Conservation (phyloP, 2,329 filamentous ascomycete species). For the Xylariomycetidae sp. region DNA sequence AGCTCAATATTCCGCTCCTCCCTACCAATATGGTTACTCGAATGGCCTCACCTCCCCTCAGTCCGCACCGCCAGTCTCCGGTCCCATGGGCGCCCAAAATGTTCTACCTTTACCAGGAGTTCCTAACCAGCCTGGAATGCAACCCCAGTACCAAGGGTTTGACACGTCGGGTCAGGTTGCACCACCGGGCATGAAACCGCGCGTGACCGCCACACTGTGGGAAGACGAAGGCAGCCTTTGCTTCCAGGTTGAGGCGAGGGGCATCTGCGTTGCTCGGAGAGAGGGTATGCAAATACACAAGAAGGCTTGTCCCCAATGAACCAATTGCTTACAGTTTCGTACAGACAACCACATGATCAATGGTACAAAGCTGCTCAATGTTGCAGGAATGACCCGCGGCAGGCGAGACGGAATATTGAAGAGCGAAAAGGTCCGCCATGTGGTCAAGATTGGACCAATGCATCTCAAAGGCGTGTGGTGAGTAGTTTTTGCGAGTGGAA, state of each 20-base stretch:
- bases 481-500: constrained; percentile 30
- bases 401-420: constrained; percentile 94
- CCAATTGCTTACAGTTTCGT: constrained; percentile 15
- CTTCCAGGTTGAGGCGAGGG: constrained; percentile 95
- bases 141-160: constrained; percentile 55
- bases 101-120: constrained; percentile 67
- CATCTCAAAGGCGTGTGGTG: constrained; percentile 97
- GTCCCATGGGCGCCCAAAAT: constrained; percentile 61
- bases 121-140: constrained; percentile 43
- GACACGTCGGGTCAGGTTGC: constrained; percentile 91
- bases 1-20: constrained; percentile 61
- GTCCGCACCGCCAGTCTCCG: constrained; percentile 62
- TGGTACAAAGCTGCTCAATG: constrained; percentile 92
- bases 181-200: constrained; percentile 90
- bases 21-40: constrained; percentile 69
- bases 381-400: constrained; percentile 96
- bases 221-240: constrained; percentile 97
- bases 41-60: constrained; percentile 81
- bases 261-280: constrained; percentile 89
- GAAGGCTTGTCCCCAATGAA: no score
- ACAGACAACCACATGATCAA: constrained; percentile 97
- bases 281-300: constrained; percentile 81
- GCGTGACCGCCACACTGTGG: constrained; percentile 95
- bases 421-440: constrained; percentile 93
- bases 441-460: constrained; percentile 99